These are phyloP conservation scores for Lentinula aciculospora DNA, from an alignment of 768 basidiomycete genomes.

Conservation along the genomic window DNA sequence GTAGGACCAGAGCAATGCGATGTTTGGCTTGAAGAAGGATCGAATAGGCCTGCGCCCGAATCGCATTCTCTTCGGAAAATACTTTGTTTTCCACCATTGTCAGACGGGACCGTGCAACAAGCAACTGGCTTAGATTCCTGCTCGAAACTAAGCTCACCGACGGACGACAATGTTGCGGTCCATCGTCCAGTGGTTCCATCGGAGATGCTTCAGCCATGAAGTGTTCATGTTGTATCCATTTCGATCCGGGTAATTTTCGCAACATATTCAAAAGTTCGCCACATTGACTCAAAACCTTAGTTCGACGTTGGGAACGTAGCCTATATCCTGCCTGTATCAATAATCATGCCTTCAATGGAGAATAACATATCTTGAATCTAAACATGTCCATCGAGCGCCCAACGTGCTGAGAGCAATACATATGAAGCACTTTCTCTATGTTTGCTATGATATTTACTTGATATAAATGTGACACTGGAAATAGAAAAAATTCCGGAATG, in stretches of 20 bases:
- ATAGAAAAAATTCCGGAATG: too few relatives aligned
- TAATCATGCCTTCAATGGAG: too few relatives aligned
- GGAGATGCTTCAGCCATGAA: background rate
- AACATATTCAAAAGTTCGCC: too few relatives aligned
- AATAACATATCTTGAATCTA: too few relatives aligned
- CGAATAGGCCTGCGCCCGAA: background rate
- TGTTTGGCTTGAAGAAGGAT: background rate
- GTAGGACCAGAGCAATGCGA: background rate
- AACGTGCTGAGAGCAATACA: background rate
- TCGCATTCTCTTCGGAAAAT: constrained; percentile 4
- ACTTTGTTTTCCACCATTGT: background rate
- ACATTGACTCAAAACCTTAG: background rate
- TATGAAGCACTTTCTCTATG: too few relatives aligned
- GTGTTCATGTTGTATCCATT: background rate
- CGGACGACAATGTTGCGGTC: background rate
- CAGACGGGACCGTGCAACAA: background rate
- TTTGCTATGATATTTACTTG: too few relatives aligned
- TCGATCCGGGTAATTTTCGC: too few relatives aligned
- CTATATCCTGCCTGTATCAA: too few relatives aligned
- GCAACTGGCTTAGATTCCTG: background rate
- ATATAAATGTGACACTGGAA: too few relatives aligned
- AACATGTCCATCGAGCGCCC: background rate
- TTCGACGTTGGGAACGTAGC: too few relatives aligned
- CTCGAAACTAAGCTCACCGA: background rate
- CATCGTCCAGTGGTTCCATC: background rate